Conservation (phyloP, 1,284 basidiomycete species). For the Cystobasidium sp. region DNA sequence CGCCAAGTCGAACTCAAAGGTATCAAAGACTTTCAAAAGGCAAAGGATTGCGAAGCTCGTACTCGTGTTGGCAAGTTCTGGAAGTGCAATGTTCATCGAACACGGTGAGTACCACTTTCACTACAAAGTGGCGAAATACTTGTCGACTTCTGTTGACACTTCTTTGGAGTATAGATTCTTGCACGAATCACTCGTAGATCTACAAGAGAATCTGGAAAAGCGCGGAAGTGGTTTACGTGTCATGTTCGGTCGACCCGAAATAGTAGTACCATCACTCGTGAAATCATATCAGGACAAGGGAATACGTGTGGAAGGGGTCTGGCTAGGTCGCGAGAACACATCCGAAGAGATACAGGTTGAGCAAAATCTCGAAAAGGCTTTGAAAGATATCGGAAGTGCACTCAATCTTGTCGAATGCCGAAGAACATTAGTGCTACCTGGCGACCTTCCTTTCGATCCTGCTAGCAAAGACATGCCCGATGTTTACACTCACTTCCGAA, state of each 20-base stretch:
- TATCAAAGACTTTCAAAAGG: conserved; percentile 56
- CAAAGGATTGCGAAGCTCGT: conserved; percentile 54
- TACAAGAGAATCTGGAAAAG: conserved; percentile 58
- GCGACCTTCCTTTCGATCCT: conserved; percentile 59
- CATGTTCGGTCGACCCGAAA: conserved; percentile 61
- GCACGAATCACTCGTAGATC: conserved; percentile 61
- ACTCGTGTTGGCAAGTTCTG: conserved; percentile 55
- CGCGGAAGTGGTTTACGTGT: conserved; percentile 61
- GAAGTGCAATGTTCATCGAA: conserved; percentile 42
- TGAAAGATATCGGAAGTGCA: conserved; percentile 56
- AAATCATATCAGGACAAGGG: conserved; percentile 45
- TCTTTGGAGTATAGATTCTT: conserved; percentile 57
- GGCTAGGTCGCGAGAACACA: conserved; percentile 23
- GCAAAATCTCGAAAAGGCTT: conserved; percentile 39
- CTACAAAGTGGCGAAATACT: background rate
- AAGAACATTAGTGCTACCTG: conserved; percentile 54
- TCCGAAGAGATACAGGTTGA: conserved; percentile 39
- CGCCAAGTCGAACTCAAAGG: conserved; percentile 62
- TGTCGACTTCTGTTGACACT: background rate
- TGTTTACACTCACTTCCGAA: conserved; percentile 62
- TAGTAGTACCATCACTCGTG: conserved; percentile 58
- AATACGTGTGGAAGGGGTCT: conserved; percentile 37
- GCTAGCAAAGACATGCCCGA: conserved; percentile 59
- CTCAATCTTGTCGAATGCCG: conserved; percentile 50
- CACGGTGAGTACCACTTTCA: conserved; percentile 21